Evolutionary conservation across 2,329 filamentous ascomycete genomes (phyloP).

Genomic region (Hypoxylon sp.): DNA sequence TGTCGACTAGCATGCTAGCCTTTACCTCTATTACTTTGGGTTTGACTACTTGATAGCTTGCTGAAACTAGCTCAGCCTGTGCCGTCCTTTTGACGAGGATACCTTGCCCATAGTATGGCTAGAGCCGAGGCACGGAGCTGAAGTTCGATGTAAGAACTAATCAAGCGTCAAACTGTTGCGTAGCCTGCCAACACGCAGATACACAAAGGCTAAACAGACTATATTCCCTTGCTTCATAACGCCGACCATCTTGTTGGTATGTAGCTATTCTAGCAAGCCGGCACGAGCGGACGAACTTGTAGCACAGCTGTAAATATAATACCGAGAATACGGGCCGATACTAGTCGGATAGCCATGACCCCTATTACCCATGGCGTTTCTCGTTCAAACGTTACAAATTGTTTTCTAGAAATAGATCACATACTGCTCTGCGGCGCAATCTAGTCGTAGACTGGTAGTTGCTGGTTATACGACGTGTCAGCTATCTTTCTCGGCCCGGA

Average conservation of each 20-base stretch:
- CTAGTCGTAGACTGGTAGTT: neutral
- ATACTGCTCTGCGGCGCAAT: neutral
- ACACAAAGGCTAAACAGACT: neutral
- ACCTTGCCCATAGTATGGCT: neutral
- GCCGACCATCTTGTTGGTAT: constrained; percentile 4
- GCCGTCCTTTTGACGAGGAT: neutral
- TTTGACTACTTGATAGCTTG: neutral
- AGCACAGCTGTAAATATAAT: neutral
- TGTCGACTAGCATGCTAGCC: neutral
- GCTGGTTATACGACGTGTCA: constrained; percentile 7
- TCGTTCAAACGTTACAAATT: constrained; percentile 1
- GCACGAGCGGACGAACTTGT: constrained; percentile 7
- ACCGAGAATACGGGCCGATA: constrained; percentile 4
- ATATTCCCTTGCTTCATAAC: neutral
- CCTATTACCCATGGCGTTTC: constrained; percentile 1
- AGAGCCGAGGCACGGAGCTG: neutral
- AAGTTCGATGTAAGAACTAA: constrained; percentile 2
- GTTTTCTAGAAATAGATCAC: neutral
- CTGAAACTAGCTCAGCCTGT: neutral
- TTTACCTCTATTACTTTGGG: neutral
- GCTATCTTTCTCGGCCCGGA: neutral
- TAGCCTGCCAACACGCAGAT: neutral
- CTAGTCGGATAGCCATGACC: neutral
- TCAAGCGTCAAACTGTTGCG: neutral
- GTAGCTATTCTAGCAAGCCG: constrained; percentile 3